These are phyloP conservation scores for Colletotrichum truncatum DNA, from an alignment of 2,329 filamentous ascomycete genomes.

Conservation along the genomic window DNA sequence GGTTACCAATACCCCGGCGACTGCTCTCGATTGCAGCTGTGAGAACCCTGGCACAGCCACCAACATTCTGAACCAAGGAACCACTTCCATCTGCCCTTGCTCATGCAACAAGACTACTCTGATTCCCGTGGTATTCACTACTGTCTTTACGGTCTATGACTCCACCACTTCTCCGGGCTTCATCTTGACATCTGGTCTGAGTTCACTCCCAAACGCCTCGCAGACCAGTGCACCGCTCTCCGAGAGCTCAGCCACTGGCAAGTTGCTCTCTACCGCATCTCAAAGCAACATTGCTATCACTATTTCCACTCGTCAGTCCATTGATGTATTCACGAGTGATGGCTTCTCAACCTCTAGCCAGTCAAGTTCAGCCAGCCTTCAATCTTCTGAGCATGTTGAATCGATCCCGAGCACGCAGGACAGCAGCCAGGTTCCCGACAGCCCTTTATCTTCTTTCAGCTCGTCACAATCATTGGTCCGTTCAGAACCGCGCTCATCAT, in stretches of 20 bases:
- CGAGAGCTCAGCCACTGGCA: neutral
- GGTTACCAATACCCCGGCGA: neutral
- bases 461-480: neutral
- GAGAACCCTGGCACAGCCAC: neutral
- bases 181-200: neutral
- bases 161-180: neutral
- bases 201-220: neutral
- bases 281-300: too few relatives aligned
- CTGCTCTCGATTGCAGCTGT: neutral
- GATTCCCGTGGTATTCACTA: neutral
- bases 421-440: neutral
- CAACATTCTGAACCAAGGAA: neutral
- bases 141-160: constrained; percentile 8
- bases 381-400: neutral
- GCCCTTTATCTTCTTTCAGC: neutral
- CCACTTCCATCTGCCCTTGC: neutral
- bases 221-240: neutral
- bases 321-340: too few relatives aligned
- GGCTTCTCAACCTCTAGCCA: too few relatives aligned
- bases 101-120: neutral
- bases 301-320: too few relatives aligned
- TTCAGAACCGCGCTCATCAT: neutral
- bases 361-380: too few relatives aligned
- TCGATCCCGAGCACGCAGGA: neutral
- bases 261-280: too few relatives aligned